Evolutionary conservation across 2,329 filamentous ascomycete genomes (phyloP).

Genomic region (Ascochyta viciae-villosae): DNA sequence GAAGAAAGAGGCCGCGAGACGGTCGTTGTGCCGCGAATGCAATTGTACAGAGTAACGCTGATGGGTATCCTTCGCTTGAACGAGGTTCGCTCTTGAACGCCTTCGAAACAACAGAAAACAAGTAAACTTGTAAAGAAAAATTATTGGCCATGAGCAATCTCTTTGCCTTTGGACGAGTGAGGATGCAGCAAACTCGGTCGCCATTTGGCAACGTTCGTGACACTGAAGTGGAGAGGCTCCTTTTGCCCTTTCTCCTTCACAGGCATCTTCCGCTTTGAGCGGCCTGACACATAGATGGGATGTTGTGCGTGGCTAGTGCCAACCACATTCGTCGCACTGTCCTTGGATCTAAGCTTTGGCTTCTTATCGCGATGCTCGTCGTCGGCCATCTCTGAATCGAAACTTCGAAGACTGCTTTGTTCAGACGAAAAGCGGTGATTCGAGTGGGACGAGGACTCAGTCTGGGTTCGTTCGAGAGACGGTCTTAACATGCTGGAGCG

Average conservation of each 20-base stretch:
- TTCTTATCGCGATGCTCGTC: conserved; percentile 52
- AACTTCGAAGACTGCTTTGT: conserved; percentile 47
- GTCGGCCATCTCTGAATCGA: conserved; percentile 46
- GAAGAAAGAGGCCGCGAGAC: not conserved
- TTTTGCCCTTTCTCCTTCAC: conserved; percentile 47
- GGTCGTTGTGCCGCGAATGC: not conserved
- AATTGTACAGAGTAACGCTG: conserved; percentile 25
- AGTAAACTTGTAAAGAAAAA: not conserved
- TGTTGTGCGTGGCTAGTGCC: conserved; percentile 32
- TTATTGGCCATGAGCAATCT: conserved; percentile 32
- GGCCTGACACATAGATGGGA: conserved; percentile 50
- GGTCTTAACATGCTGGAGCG: conserved; percentile 14
- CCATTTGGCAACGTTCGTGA: conserved; percentile 47
- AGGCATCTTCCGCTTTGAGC: conserved; percentile 52
- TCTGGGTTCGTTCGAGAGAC: conserved; percentile 15
- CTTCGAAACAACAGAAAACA: conserved; percentile 10
- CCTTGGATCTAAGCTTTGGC: conserved; percentile 48
- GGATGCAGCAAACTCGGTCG: conserved; percentile 42
- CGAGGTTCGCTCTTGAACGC: conserved; percentile 32
- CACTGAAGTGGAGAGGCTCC: conserved; percentile 50
- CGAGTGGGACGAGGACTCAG: conserved; percentile 23
- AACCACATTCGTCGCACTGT: conserved; percentile 43
- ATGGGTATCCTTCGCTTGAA: conserved; percentile 33
- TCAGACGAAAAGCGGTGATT: conserved; percentile 41
- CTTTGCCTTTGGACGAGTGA: conserved; percentile 47